Percentiles rank a stretch among this genome's conserved stretches.
phyloP scores from a whole-genome alignment of 2,329 filamentous ascomycete genomes.

The Alternaria novae-zelandiae region DNA sequence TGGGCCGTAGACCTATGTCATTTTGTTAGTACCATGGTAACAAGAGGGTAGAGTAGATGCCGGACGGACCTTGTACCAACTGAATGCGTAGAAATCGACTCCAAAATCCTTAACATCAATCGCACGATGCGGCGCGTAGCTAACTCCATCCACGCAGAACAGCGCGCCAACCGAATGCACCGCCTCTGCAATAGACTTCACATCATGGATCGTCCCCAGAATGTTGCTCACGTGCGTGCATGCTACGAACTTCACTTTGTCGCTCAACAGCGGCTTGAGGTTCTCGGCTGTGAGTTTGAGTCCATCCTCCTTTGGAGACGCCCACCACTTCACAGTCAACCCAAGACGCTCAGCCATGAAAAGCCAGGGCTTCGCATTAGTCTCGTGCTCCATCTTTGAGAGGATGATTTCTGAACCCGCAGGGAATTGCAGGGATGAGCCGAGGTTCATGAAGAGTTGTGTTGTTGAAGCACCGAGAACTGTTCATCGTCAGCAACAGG shows the following conservation, averaged over 20 bases:
- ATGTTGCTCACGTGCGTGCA: conserved; percentile 79
- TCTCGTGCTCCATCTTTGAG: conserved; percentile 77
- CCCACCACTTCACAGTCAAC: conserved; percentile 75
- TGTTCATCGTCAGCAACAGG: conserved; percentile 28
- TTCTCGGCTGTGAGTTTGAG: conserved; percentile 65
- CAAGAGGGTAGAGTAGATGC: background rate
- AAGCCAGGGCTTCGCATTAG: conserved; percentile 77
- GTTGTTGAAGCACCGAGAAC: conserved; percentile 78
- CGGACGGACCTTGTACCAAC: conserved; percentile 71
- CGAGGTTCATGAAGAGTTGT: conserved; percentile 75
- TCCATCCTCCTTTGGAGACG: conserved; percentile 52
- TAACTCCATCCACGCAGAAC: conserved; percentile 76
- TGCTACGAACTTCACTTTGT: conserved; percentile 71
- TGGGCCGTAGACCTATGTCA: conserved; percentile 70
- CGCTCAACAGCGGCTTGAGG: conserved; percentile 65
- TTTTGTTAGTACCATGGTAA: background rate
- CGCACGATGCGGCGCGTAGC: conserved; percentile 74
- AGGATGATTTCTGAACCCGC: conserved; percentile 70
- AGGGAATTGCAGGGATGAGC: conserved; percentile 40
- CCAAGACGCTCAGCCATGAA: conserved; percentile 67
- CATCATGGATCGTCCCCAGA: conserved; percentile 72
- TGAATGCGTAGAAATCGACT: conserved; percentile 79
- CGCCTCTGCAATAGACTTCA: conserved; percentile 61
- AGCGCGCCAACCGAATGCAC: conserved; percentile 63
- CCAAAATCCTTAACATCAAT: conserved; percentile 72